A percentile compares a stretch with the other conserved stretches of the same genome.
Conservation (phyloP, 1,284 basidiomycete species). For the Tranzscheliella williamsii region DNA sequence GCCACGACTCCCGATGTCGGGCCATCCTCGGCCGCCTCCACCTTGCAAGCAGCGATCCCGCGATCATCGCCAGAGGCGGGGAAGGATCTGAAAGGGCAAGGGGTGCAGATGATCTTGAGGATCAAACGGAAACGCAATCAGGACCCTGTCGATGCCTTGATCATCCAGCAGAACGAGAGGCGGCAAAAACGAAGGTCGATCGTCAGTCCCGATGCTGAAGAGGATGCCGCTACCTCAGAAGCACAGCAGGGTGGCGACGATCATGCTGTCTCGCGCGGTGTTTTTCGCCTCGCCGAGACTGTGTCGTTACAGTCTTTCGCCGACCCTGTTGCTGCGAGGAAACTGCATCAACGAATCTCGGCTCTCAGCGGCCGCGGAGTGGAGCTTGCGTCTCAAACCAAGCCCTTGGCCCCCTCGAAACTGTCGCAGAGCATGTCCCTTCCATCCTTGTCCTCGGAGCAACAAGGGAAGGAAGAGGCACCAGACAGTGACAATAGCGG, state of each 20-base stretch:
- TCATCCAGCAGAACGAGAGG: constrained; percentile 39
- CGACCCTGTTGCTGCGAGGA: constrained; percentile 27
- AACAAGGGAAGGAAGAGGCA: background rate
- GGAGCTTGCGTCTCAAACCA: constrained; percentile 8
- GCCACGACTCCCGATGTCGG: too few relatives aligned
- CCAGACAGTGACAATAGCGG: too few relatives aligned
- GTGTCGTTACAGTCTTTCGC: constrained; percentile 40
- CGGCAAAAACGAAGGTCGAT: constrained; percentile 23
- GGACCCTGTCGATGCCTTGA: constrained; percentile 52
- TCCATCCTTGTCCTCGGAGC: constrained; percentile 5
- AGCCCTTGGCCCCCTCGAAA: constrained; percentile 18
- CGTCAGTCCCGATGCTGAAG: background rate
- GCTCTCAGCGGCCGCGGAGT: constrained; percentile 13
- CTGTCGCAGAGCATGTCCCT: constrained; percentile 30
- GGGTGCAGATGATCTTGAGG: constrained; percentile 43
- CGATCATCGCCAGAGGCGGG: too few relatives aligned
- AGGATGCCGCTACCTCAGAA: background rate
- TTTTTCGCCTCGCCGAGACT: constrained; percentile 54
- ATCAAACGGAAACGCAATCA: constrained; percentile 54
- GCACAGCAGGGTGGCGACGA: background rate
- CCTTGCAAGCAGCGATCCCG: too few relatives aligned
- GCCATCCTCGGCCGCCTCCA: too few relatives aligned
- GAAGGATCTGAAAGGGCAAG: too few relatives aligned
- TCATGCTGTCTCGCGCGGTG: constrained; percentile 10
- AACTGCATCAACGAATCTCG: constrained; percentile 34